Conservation (phyloP, 805 yeast species). For the Blastobotrys chiropterorum region DNA sequence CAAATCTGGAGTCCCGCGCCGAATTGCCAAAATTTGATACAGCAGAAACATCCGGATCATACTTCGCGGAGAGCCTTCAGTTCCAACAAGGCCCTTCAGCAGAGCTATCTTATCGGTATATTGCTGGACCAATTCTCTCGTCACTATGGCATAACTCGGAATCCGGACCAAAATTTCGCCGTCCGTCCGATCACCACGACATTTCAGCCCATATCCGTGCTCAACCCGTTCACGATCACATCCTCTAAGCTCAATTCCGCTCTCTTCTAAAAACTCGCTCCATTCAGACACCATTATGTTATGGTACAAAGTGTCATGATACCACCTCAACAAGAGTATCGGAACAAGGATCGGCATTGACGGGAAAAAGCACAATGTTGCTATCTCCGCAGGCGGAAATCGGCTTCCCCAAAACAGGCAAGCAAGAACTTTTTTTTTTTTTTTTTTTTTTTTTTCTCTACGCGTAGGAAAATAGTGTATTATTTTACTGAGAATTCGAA, state of each 20-base stretch:
- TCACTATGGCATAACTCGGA: neutral
- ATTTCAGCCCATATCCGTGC: neutral
- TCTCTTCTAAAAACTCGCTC: neutral
- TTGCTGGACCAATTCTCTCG: neutral
- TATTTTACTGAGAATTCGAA: neutral
- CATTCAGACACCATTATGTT: neutral
- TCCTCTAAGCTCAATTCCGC: neutral
- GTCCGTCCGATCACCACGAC: neutral
- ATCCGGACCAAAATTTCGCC: neutral
- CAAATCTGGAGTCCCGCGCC: conserved; percentile 17
- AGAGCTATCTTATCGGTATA: neutral
- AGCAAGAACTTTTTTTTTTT: too few species aligned
- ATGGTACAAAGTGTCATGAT: too few species aligned
- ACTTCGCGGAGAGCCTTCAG: conserved; percentile 7
- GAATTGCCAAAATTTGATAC: conserved; percentile 13
- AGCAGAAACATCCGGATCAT: conserved; percentile 14
- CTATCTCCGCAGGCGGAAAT: neutral
- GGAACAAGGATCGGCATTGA: too few species aligned
- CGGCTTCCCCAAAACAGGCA: too few species aligned
- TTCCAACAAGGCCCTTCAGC: neutral
- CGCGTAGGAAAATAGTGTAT: too few species aligned
- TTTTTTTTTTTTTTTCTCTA: too few species aligned
- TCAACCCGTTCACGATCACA: neutral
- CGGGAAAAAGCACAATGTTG: too few species aligned
- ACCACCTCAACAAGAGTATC: too few species aligned